Evolutionary conservation across 495 filamentous ascomycete genomes (phyloP).

Genomic region (Penicillium pancosmium): DNA sequence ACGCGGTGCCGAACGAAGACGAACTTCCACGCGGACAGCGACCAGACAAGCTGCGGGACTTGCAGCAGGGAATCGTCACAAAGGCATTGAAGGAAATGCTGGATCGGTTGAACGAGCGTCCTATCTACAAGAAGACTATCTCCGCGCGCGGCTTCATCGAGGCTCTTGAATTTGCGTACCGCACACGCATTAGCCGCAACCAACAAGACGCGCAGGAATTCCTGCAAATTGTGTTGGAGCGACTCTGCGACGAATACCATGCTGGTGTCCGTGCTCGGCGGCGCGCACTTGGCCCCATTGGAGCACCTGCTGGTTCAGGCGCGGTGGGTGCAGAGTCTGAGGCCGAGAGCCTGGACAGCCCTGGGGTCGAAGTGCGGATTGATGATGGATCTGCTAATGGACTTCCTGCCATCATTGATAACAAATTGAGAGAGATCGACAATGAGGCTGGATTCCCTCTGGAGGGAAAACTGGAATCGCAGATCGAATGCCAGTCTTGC

Average conservation of each 20-base stretch:
- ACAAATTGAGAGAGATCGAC: slow-evolving; percentile 47
- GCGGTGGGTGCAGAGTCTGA: slow-evolving; percentile 17
- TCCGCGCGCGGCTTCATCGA: slow-evolving; percentile 79
- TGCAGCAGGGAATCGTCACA: slow-evolving; percentile 83
- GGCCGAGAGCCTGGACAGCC: slow-evolving; percentile 10
- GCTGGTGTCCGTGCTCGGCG: slow-evolving; percentile 72
- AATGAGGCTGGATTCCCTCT: slow-evolving; percentile 80
- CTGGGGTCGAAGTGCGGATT: slow-evolving; percentile 44
- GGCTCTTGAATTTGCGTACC: slow-evolving; percentile 81
- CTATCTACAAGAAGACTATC: slow-evolving; percentile 92
- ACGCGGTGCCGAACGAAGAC: slow-evolving; percentile 52
- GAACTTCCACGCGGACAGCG: slow-evolving; percentile 44
- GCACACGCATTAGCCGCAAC: slow-evolving; percentile 84
- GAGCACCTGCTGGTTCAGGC: slow-evolving; percentile 21
- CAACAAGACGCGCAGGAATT: slow-evolving; percentile 99
- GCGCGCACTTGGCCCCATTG: slow-evolving; percentile 31
- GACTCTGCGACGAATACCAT: slow-evolving; percentile 91
- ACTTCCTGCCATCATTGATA: slow-evolving; percentile 46
- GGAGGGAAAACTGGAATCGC: slow-evolving; percentile 83
- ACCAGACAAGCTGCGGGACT: slow-evolving; percentile 67
- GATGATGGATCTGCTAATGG: slow-evolving; percentile 45
- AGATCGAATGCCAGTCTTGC: slow-evolving; percentile 90
- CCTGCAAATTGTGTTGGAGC: slow-evolving; percentile 87
- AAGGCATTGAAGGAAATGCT: slow-evolving; percentile 87
- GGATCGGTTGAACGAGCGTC: slow-evolving; percentile 90